These are phyloP conservation scores for Leersia perrieri DNA, from an alignment of 176 grass and related monocot genomes.

Conservation along the genomic window DNA sequence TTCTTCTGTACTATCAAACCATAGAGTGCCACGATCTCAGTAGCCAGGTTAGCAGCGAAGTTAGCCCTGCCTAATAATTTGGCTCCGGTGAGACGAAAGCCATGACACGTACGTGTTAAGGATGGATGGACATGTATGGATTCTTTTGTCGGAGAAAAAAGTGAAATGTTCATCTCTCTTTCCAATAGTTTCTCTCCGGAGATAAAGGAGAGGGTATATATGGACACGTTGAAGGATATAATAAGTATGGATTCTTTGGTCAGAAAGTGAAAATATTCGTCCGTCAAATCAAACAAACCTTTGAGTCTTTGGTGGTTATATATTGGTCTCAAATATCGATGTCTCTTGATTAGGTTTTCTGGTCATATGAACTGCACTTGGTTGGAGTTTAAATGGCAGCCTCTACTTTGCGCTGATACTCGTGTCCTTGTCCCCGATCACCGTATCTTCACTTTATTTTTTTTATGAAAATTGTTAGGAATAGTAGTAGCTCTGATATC, in stretches of 20 bases:
- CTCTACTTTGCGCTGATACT: too few relatives aligned
- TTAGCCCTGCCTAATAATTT: background rate
- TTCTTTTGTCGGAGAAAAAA: background rate
- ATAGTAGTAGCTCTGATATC: too few relatives aligned
- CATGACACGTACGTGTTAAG: background rate
- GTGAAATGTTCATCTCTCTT: background rate
- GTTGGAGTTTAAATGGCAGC: too few relatives aligned
- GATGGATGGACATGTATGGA: background rate
- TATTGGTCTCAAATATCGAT: background rate
- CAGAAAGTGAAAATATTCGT: constrained; percentile 5
- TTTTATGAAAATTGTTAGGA: too few relatives aligned
- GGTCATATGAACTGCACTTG: background rate
- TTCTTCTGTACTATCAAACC: background rate
- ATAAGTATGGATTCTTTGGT: background rate
- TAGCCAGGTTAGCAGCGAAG: background rate
- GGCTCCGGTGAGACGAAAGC: background rate
- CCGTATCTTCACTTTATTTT: too few relatives aligned
- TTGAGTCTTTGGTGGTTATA: background rate
- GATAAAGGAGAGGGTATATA: background rate
- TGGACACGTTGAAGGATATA: background rate
- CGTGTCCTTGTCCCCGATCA: too few relatives aligned
- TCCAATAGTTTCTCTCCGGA: constrained; percentile 26
- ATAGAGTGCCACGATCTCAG: background rate
- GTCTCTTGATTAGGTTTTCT: background rate
- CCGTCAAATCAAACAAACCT: constrained; percentile 18